Evolutionary conservation across 108 stramenopile species (phyloP), one percentile per base, ranked within the genome.

Genomic region (Nitzschia sp.): DNA sequence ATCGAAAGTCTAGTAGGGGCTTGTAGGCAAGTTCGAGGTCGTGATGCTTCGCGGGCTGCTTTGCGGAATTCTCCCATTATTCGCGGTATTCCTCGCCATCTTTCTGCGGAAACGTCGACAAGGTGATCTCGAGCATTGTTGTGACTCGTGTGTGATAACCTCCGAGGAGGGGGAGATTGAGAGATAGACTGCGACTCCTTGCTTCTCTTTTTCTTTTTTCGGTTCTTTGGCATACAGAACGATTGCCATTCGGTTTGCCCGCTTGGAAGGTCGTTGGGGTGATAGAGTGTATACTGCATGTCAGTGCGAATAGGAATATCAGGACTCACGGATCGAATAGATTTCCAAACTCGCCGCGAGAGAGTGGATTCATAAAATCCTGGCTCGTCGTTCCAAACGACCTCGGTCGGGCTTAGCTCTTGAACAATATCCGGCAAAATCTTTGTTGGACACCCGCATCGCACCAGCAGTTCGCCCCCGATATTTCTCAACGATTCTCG

Each of bases 51-150:
- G 25, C 83, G 66, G 34, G 81, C 85, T 28, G 74, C 85, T 25
- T 79, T 51, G 55, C 89, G 76, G 59, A 82, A 86, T 48, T 87
- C 85, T 11, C 89, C 89, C 89, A 90, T 90, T 25, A 87, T 84
- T 19, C 59, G 64, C 29, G 78, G 78, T 70, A 86, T 83, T 45
- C 85, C 83, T 3, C 55, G 29, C 51, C 78, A 86, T 53, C 85
- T 65, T 38, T 65, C 11, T 3, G 59, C 55, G 3, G 74, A 57
- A 21, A 82, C 25, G 49, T 82, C 58, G 1, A 61, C 21, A 8
- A 11, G 19, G 57, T 59, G 17, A 36, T 54, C 34, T 11, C 24
- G 13, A n/a, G 66, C 17, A 35, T 21, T 62, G 18, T 19, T 54
- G n/a, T n/a, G n/a, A 53, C 47, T 30, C 19, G 15, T 45, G 3